Evolutionary conservation across 2,329 filamentous ascomycete species (phyloP), one percentile per base, ranked within the genome.

Genomic region (Fusarium piperis): DNA sequence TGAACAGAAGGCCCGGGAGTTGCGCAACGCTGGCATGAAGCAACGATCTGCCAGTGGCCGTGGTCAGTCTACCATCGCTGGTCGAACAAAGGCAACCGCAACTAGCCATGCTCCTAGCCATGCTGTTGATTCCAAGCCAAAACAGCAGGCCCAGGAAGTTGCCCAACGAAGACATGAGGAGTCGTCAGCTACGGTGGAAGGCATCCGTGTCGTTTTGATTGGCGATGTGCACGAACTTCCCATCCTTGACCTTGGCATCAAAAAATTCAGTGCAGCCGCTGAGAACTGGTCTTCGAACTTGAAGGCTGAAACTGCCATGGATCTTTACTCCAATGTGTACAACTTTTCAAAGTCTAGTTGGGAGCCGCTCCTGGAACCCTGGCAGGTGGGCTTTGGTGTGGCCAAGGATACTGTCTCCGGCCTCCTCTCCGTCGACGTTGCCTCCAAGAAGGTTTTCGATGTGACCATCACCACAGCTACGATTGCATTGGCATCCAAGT

Each of bases 321-420:
- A 98, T 70, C 94, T 95, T 71, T 97, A 97, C 81, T 89, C 97
- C 75, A 99, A 98, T 77, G 92, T 99, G 28, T 99, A 97, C 86
- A 99, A 99, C 81, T 99, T 99, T 82, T 96, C 96, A 15, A 99
- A 99, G 80, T 99, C 96, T 0, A 94, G 94, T 4, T 99, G 96
- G 96, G 96, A 99, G 80, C 96, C 96, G 4, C 83, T 99, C 35
- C 90, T 99, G 28, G 96, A 99, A 79, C 97, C 97, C 9, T 99
- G 96, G 96, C 91, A 95, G 73, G 86, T 98, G n/a, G 94, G 94
- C 3, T 90, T 99, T 73, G 94, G 97, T 70, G 90, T 98, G 79
- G 91, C 93, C 1, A 95, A 92, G 75, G 91, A 96, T 64, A 87
- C 90, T 28, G 88, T 89, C 44, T 93, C 92, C 0, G 93, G 95